Base-by-base conservation (phyloP, 2,329 filamentous ascomycete genomes). In the Monosporascus sp. region DNA sequence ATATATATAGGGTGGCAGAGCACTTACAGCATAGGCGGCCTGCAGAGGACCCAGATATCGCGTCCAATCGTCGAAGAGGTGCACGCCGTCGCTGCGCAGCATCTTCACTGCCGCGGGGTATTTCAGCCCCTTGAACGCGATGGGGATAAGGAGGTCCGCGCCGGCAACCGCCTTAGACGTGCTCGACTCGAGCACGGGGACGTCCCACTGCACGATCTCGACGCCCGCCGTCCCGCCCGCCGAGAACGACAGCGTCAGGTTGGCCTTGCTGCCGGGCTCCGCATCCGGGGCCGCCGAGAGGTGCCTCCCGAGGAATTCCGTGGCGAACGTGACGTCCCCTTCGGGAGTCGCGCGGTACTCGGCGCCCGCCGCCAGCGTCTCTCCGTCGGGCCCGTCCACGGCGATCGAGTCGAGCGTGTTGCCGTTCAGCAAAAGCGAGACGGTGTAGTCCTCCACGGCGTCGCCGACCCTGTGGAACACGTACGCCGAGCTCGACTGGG, bases 41-140 rank as follows among this genome's bases (percentile, higher is more conserved):
- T 84, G 79, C 24, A 85, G 62, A 2, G 75, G 70, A 0, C 77
- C 76, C 1, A 84, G 65, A 31, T 72, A 80, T 60, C 73, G 65
- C 0, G 81, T 85, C 78, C 78, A 85, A 49, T 78, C 74, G 57
- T 85, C 81, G 4, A 79, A 72, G 7, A 85, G 62, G 50, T 73
- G 79, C 7, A 65, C 70, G 1, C 78, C 79, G 55, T 80, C 77
- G 2, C 60, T 64, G 20, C 72, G 74, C 5, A 77, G 46, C 9
- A 79, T 78, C 58, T 78, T 78, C 3, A 83, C 73, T 0, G 81
- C 71, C 0, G 81, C 80, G 0, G 77, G 67, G 6, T 72, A 69
- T n/a, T 70, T 67, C 8, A 81, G 56, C 0, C 81, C 81, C 5
- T 74, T 72, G 72, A 77, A 84, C 0, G 70, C 72, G 1, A 84